These are phyloP conservation scores for Oryza meyeriana DNA, from an alignment of 176 grass and related monocot species.

Conservation along the genomic window DNA sequence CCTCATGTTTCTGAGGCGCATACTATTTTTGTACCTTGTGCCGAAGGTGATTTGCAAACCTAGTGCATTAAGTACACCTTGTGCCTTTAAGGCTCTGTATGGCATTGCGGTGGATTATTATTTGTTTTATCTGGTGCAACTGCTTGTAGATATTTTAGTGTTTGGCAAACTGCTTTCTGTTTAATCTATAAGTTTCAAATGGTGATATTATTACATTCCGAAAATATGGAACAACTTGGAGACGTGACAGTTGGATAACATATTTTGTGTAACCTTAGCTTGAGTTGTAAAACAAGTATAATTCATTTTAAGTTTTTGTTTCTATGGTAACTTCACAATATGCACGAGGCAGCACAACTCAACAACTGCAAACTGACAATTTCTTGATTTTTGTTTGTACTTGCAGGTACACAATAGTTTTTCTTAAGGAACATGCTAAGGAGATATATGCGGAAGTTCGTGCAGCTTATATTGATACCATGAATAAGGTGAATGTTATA, in stretches of 20 bases:
- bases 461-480: conserved; percentile 93
- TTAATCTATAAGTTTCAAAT: not conserved
- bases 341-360: not conserved
- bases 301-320: not conserved
- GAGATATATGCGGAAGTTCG: conserved; percentile 97
- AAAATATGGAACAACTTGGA: not conserved
- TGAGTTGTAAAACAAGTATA: not conserved
- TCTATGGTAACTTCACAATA: not conserved
- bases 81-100: not conserved
- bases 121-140: not conserved
- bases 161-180: no score
- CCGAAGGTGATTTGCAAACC: not conserved
- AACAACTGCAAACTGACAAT: not conserved
- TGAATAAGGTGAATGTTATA: conserved; percentile 84
- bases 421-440: conserved; percentile 97
- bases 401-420: conserved; percentile 75
- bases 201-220: not conserved
- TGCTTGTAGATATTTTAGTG: not conserved
- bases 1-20: not conserved
- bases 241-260: not conserved
- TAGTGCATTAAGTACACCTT: not conserved
- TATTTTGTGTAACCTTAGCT: not conserved
- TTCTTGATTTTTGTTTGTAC: conserved; percentile 2
- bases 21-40: not conserved
- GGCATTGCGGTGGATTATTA: not conserved